Evolutionary conservation across 139 green algal species (phyloP), one percentile per base, ranked within the genome.

Genomic region (Chlorella sp.): DNA sequence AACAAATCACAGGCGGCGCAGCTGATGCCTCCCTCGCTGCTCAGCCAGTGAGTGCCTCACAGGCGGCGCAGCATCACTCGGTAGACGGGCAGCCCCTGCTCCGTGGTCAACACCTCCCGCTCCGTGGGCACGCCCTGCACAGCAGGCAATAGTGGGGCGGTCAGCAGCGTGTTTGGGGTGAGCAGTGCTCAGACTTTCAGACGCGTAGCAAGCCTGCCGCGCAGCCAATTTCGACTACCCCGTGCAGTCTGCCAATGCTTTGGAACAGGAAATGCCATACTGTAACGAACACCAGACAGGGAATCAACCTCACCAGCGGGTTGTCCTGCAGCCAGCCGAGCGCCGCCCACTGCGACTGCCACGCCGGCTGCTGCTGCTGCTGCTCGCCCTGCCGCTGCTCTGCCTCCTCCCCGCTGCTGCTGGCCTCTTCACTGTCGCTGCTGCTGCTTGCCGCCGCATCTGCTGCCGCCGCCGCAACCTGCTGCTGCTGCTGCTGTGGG

Each of bases 281-380:
- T n/a, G n/a, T n/a, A n/a, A n/a, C n/a, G n/a, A n/a, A n/a, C n/a
- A n/a, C n/a, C n/a, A n/a, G n/a, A n/a, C n/a, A n/a, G n/a, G n/a
- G n/a, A n/a, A n/a, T n/a, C n/a, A n/a, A n/a, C n/a, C n/a, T n/a
- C 60, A 89, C 83, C 75, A 97, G 23, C 0, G 93, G 94, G 74
- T 97, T 97, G 16, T 87, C 80, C n/a, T 65, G 36, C 74, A 97
- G 75, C 94, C 93, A 97, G 1, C 93, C 93, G 3, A 41, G 64
- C 0, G 64, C 73, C 18, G 86, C 86, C 90, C 90, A 93, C 71
- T 80, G 64, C 76, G 68, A 74, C 79, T 51, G 64, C 91, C 91
- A 92, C n/a, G 28, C 28, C 38, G 79, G 60, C 25, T 82, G 80
- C 23, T 47, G 26, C n/a, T 32, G 25, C 34, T 63, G 23, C 60